These are phyloP conservation scores for Botrytis pseudocinerea DNA, from an alignment of 2,329 filamentous ascomycete genomes.

Conservation along the genomic window DNA sequence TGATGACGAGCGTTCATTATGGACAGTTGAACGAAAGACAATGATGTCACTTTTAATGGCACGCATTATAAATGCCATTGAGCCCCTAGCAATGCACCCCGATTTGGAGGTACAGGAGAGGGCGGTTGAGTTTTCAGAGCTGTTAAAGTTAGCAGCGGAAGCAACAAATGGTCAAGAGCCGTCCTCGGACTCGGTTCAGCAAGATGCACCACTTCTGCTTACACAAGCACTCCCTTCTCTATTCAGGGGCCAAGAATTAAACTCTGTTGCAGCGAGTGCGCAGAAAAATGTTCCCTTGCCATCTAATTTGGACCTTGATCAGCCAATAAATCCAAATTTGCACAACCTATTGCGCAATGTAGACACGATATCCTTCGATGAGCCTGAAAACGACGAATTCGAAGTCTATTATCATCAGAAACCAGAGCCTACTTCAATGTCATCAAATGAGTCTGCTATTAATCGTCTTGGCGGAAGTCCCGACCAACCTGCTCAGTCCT, in stretches of 20 bases:
- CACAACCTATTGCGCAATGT: slow-evolving; percentile 61
- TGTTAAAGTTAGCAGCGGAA: slow-evolving; percentile 84
- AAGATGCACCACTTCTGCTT: slow-evolving; percentile 78
- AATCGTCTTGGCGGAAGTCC: slow-evolving; percentile 50
- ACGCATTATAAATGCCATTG: slow-evolving; percentile 77
- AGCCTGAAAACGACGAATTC: slow-evolving; percentile 65
- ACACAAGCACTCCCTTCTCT: slow-evolving; percentile 88
- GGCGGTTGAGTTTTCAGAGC: slow-evolving; percentile 86
- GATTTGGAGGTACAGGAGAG: slow-evolving; percentile 93
- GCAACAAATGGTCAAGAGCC: slow-evolving; percentile 68
- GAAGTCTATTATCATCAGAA: slow-evolving; percentile 59
- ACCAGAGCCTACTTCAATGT: slow-evolving; percentile 44
- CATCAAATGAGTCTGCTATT: slow-evolving; percentile 58
- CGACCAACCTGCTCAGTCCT: slow-evolving; percentile 53
- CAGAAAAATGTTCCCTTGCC: slow-evolving; percentile 85
- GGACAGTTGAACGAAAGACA: slow-evolving; percentile 73
- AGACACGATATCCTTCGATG: slow-evolving; percentile 51
- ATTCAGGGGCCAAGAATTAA: slow-evolving; percentile 83
- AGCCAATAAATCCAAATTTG: slow-evolving; percentile 77
- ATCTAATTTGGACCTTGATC: slow-evolving; percentile 72
- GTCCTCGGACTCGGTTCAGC: slow-evolving; percentile 52
- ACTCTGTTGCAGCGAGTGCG: slow-evolving; percentile 77
- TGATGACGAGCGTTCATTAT: slow-evolving; percentile 62
- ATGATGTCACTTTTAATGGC: slow-evolving; percentile 76
- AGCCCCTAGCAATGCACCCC: slow-evolving; percentile 77